Evolutionary conservation across 805 yeast species (phyloP), one percentile per base, ranked within the genome.

Genomic region (Ogataea polymorpha): DNA sequence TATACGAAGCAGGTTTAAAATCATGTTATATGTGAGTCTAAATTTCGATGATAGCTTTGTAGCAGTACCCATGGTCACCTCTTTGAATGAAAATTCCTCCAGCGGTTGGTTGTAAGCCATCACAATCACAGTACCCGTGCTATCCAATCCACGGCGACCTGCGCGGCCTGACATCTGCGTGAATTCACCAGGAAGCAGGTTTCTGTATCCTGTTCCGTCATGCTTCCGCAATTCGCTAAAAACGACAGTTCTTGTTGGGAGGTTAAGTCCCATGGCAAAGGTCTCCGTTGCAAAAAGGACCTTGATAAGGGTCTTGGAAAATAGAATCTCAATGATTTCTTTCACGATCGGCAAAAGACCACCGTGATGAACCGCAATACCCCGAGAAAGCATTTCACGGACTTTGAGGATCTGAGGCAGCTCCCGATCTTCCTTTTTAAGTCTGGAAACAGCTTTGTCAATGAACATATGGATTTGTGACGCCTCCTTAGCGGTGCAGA

Each of bases 131-230:
- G 97, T 91, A 58, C 99, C 99, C 0, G 86, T 87, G 15, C 80
- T 68, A 68, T 93, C 99, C 49, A 93, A 67, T 25, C 99, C 99
- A 70, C 99, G 80, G 67, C 99, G 80, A 45, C 99, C 99, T 0
- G 99, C 99, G 63, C 99, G 77, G 32, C 99, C 99, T 0, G 97
- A 90, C 99, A 93, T 93, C 65, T 91, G 99, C 0, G 98, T 93
- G 60, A 91, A 93, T 61, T 93, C 99, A 40, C 99, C 99, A 0
- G 99, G 96, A 8, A 83, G 72, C 45, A 93, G 70, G 56, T 83
- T 77, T 63, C 99, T 75, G 63, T 87, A 80, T 0, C 77, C 76
- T 23, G 80, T 74, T 33, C 98, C 98, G 59, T 93, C 99, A 61
- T 91, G 96, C 58, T 93, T 93, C 50, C 91, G 70, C 36, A 84